Percentiles rank a stretch among this genome's conserved stretches.
phyloP scores from a whole-genome alignment of 2,329 filamentous ascomycete genomes.

The Lachnellula suecica region DNA sequence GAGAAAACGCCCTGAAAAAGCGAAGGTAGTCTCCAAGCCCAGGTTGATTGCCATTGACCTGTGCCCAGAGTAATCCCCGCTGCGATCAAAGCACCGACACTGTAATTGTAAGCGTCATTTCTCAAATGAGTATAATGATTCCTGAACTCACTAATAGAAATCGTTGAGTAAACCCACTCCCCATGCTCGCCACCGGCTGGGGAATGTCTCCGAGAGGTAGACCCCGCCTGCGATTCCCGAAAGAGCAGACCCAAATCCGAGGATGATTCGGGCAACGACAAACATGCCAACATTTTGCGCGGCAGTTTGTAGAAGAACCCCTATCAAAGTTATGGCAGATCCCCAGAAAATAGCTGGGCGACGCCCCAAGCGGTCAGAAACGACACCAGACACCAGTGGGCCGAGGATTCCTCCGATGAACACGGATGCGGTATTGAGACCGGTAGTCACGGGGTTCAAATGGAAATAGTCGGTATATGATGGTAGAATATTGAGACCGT shows the following conservation, averaged over 20 bases:
- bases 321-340: constrained; percentile 23
- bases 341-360: constrained; percentile 25
- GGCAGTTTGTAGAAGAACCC: constrained; percentile 26
- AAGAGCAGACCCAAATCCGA: constrained; percentile 19
- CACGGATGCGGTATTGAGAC: constrained; percentile 54
- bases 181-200: constrained; percentile 44
- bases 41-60: constrained; percentile 34
- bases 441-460: constrained; percentile 50
- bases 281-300: constrained; percentile 27
- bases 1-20: constrained; percentile 30
- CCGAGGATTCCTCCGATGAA: constrained; percentile 51
- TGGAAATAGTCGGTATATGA: constrained; percentile 56
- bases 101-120: neutral
- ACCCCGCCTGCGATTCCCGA: constrained; percentile 41
- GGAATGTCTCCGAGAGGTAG: constrained; percentile 49
- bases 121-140: neutral
- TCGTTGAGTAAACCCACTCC: constrained; percentile 41
- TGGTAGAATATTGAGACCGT: constrained; percentile 56
- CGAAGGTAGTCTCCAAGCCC: constrained; percentile 37
- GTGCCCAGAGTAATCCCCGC: constrained; percentile 38
- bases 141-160: constrained; percentile 31
- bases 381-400: constrained; percentile 38
- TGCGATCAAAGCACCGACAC: constrained; percentile 36
- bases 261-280: constrained; percentile 22
- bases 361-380: constrained; percentile 40